Base-by-base conservation (phyloP, 2,329 filamentous ascomycete genomes). In the Elsinoe perseae region DNA sequence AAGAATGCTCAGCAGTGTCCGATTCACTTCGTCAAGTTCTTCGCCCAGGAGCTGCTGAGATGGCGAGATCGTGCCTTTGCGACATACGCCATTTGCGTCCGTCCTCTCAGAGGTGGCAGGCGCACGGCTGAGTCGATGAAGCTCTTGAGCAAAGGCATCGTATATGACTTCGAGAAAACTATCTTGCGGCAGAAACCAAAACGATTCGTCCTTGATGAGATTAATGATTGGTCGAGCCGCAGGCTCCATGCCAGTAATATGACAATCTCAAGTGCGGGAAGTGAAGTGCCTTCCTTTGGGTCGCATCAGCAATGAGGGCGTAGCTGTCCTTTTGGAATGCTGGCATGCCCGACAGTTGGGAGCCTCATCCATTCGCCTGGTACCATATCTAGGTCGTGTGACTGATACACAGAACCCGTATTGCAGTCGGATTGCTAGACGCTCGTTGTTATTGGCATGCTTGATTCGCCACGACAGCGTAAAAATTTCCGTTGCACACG, bases 21-120 rank as follows among this genome's bases (percentile, higher is more conserved):
- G 28, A 14, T 52, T 52, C 30, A 52, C 30, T 20, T 52, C 48
- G 18, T 52, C 48, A 10, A 8, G 25, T 9, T 52, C 48, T 21
- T 21, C n/a, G 16, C 18, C 21, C 3, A 52, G 18, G 20, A 52
- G 48, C n/a, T 38, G 8, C 18, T 20, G 7, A 7, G 48, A 52
- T 10, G 48, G 48, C 6, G 48, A 52, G 18, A 5, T 21, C 6
- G 32, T 25, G 2, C 18, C 6, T 10, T 2, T 18, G 14, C 3
- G 8, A 14, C 9, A 12, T 8, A 9, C 7, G 12, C 18, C 30
- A 10, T 23, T 18, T 12, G 16, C 38, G 8, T 20, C 21, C 4
- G n/a, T 36, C 10, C 48, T n/a, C 30, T 52, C 48, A 8, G 48
- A 36, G 10, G 48, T 30, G 6, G 48, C 16, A 23, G 48, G 30